A percentile compares a stretch with the other conserved stretches of the same genome.
Evolutionary conservation across 2,329 filamentous ascomycete species (phyloP).

Genomic region (Fonsecaea multimorphosa): DNA sequence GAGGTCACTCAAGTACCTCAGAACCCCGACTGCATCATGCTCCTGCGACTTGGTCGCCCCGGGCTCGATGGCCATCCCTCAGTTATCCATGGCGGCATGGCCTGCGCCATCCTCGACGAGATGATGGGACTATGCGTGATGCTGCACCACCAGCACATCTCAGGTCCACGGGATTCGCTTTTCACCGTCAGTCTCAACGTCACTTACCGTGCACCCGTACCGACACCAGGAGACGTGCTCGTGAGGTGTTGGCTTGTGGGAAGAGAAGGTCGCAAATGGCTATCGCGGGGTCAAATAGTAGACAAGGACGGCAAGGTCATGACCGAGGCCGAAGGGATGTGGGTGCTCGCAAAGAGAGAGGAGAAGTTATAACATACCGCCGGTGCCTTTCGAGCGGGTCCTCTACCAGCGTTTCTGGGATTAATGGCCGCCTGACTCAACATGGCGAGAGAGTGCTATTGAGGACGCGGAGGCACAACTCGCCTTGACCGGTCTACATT

Average conservation of each 20-base stretch:
- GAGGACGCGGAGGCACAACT: neutral
- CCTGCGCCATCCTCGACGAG: constrained; percentile 53
- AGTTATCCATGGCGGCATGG: constrained; percentile 50
- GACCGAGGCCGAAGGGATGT: constrained; percentile 39
- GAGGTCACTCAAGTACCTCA: constrained; percentile 31
- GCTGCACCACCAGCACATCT: constrained; percentile 39
- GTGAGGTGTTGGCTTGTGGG: constrained; percentile 36
- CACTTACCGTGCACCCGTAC: constrained; percentile 37
- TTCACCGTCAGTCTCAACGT: constrained; percentile 39
- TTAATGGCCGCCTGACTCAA: neutral
- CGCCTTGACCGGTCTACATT: neutral
- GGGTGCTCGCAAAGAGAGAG: constrained; percentile 35
- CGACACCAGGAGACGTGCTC: constrained; percentile 35
- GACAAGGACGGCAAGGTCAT: constrained; percentile 37
- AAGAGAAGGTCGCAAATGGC: constrained; percentile 38
- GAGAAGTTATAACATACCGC: constrained; percentile 32
- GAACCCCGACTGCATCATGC: constrained; percentile 47
- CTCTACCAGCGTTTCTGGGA: neutral
- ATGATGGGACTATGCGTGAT: constrained; percentile 51
- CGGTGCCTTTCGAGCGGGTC: neutral
- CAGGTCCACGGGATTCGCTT: constrained; percentile 31
- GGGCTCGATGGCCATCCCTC: constrained; percentile 50
- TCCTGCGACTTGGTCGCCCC: constrained; percentile 45
- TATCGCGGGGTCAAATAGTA: constrained; percentile 37
- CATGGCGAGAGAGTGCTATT: neutral